Base-by-base conservation (phyloP, 2,329 filamentous ascomycete species). In the Truncatella angustata region DNA sequence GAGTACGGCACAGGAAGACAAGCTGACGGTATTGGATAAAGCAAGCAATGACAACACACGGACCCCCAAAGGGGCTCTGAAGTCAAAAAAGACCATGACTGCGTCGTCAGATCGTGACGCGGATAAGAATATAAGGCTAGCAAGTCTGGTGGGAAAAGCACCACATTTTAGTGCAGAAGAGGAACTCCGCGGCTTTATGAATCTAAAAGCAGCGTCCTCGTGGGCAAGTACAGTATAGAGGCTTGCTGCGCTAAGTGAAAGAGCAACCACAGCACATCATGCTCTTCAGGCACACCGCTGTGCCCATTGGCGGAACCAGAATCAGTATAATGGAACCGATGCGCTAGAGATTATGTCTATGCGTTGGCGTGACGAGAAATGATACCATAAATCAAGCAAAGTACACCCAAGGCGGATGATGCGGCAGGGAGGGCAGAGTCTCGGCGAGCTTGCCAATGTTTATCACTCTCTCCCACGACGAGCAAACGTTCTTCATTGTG, bases 31-130 rank as follows among this genome's bases (percentile, higher is more conserved):
- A 34, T 20, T 24, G 43, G 49, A 47, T 45, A 62, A 48, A 47
- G 56, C 48, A 48, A 60, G 45, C 37, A 66, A 52, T 39, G 58
- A 58, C 30, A 67, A 58, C 28, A 54, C 39, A 35, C 59, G 60
- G 57, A 64, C 53, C 49, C 61, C 62, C 54, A 57, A 54, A 49
- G 56, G 56, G 34, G 47, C 54, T 50, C 54, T 57, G 54, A 58
- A 58, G 37, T 56, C 55, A 49, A 62, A 55, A 45, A 64, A 61
- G 60, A 65, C 16, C 36, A 50, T 54, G 45, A 58, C 60, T 59
- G 55, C 51, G 30, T 30, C 54, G n/a, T n/a, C 20, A 34, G 35
- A 10, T 43, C 43, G 43, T 24, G 43, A 28, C 24, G 18, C 23
- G 28, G 35, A 21, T 12, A 14, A 24, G 21, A 16, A 43, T 11